These are phyloP conservation scores for Tetracentron sinense DNA, from an alignment of 164 flowering plant genomes.

Conservation along the genomic window DNA sequence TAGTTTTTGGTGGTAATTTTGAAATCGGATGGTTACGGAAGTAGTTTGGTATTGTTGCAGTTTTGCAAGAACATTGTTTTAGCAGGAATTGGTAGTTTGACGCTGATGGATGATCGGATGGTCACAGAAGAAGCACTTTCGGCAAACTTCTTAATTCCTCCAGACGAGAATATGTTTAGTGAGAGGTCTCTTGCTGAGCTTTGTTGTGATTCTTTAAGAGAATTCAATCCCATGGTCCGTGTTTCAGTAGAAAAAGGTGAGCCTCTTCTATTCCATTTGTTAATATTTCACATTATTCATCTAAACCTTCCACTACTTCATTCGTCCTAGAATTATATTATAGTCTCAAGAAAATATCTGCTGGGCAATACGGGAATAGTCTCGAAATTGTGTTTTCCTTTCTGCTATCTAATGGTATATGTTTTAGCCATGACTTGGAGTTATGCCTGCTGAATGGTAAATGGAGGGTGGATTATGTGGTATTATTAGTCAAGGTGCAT, in stretches of 20 bases:
- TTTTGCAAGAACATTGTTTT: conserved; percentile 95
- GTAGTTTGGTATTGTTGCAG: conserved; percentile 33
- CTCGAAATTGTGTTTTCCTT: too few relatives aligned
- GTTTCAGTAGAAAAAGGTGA: conserved; percentile 81
- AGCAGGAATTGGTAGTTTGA: conserved; percentile 95
- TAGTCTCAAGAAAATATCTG: too few relatives aligned
- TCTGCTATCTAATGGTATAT: too few relatives aligned
- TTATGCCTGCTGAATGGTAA: too few relatives aligned
- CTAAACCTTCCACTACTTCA: not conserved
- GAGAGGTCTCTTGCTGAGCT: conserved; percentile 77
- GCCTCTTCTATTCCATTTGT: conserved; percentile 7
- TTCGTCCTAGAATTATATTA: not conserved
- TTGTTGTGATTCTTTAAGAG: conserved; percentile 82
- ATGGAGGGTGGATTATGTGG: too few relatives aligned
- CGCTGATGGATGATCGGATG: conserved; percentile 68
- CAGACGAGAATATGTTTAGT: conserved; percentile 40
- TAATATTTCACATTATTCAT: not conserved
- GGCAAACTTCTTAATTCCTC: conserved; percentile 75
- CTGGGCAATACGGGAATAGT: too few relatives aligned
- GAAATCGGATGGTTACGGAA: not conserved
- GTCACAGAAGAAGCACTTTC: conserved; percentile 61
- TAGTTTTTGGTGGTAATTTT: not conserved
- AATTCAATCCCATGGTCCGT: conserved; percentile 90
- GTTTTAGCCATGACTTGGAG: too few relatives aligned
- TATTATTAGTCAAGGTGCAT: too few relatives aligned